Evolutionary conservation across 345 rosid genomes (phyloP), one percentile per base, ranked within the genome.

Genomic region (Gossypium anomalum): DNA sequence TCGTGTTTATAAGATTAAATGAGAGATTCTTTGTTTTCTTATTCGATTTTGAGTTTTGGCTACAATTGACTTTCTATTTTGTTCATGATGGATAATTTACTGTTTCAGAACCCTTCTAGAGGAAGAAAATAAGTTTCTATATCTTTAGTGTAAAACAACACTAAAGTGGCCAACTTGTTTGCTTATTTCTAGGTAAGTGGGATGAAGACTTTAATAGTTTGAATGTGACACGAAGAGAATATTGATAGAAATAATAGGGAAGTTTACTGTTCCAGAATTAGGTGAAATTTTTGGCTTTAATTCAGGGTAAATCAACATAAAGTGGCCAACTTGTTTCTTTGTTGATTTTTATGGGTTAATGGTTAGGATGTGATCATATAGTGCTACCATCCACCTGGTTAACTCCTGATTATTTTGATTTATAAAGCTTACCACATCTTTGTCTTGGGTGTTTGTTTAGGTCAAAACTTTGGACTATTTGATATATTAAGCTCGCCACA

Each of bases 311-410:
- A 76, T 65, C 60, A 7, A 22, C 27, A 10, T 19, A 64, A 69
- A 60, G 79, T 14, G 64, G n/a, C 67, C 56, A 13, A 60, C 57
- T 43, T 80, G 16, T 72, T 78, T 72, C 58, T 74, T 83, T 73
- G 41, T 77, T 65, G 57, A 23, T 10, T 74, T 58, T 64, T 60
- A 68, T 73, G 75, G 75, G 84, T 83, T 78, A 77, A 68, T 78
- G 66, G 71, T 57, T 51, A n/a, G 71, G 62, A 61, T 66, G 62
- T 67, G 44, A 73, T 48, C 14, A 5, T 15, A 22, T 74, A 44
- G 70, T 48, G 8, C 13, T 11, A 17, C 25, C 69, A 78, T 64
- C 83, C 80, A 62, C 77, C 45, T 45, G 20, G 15, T 3, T 52
- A 67, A n/a, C 34, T 55, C 77, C 45, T 23, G 61, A 52, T 29